Percentiles rank a stretch among this genome's conserved stretches.
phyloP scores from a whole-genome alignment of 2,329 filamentous ascomycete genomes.

The Remersonia thermophila region DNA sequence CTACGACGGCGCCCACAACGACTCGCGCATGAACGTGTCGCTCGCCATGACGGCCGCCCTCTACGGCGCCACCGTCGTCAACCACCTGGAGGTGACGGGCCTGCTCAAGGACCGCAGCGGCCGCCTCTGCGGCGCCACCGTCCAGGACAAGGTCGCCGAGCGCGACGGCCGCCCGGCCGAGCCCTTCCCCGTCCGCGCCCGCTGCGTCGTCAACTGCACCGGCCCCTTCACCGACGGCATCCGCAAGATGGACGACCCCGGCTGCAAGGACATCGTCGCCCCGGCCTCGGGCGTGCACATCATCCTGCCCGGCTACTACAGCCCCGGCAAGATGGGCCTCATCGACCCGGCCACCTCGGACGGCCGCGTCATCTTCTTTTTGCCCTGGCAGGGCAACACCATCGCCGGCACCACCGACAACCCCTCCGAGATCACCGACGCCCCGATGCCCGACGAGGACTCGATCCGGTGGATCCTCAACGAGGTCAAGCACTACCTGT shows the following conservation, averaged over 20 bases:
- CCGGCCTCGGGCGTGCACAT: conserved; percentile 75
- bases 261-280: conserved; percentile 59
- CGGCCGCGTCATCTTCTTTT: conserved; percentile 77
- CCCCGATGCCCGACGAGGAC: conserved; percentile 61
- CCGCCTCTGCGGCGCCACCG: conserved; percentile 54
- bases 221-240: conserved; percentile 72
- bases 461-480: conserved; percentile 75
- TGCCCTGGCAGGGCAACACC: conserved; percentile 78
- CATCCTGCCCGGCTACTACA: conserved; percentile 67
- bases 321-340: conserved; percentile 68
- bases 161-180: conserved; percentile 40
- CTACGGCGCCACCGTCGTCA: conserved; percentile 69
- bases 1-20: conserved; percentile 79
- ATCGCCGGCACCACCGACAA: conserved; percentile 75
- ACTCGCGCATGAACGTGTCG: conserved; percentile 78
- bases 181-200: conserved; percentile 60
- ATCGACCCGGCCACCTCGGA: conserved; percentile 74
- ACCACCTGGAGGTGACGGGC: conserved; percentile 66
- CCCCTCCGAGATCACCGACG: conserved; percentile 52
- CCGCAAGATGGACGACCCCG: conserved; percentile 66
- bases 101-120: conserved; percentile 60
- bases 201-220: conserved; percentile 74
- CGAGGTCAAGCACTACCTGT: conserved; percentile 64
- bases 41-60: conserved; percentile 69
- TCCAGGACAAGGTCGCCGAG: conserved; percentile 50